Base-by-base conservation (phyloP, 2,329 filamentous ascomycete species). In the Trichoderma polysporum region DNA sequence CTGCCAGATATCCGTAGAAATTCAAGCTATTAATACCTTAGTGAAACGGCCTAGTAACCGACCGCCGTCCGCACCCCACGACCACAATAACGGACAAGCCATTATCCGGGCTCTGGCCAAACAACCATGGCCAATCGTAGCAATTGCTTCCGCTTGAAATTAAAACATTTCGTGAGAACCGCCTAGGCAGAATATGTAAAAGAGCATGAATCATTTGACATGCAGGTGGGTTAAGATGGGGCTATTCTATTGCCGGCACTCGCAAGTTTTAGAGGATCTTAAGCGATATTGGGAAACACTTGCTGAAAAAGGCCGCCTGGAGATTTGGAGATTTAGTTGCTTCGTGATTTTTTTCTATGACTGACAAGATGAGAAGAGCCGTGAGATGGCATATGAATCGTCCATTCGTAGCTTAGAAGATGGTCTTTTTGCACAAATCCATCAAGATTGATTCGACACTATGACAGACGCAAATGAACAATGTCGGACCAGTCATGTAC, bases 11-110 rank as follows among this genome's bases (percentile, higher is more conserved):
- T 53, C n/a, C 47, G 59, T 47, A 54, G 49, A 56, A 45, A 47
- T 19, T 27, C 61, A 37, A 50, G n/a, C 59, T 64, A 56, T 45
- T 47, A n/a, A 45, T 25, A 52, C 33, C 31, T 27, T 61, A 45
- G 37, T 64, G 61, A 64, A 64, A 64, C 61, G 50, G 50, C 56
- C 61, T 64, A 64, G 50, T 47, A 64, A 35, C 61, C 60, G 60
- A 63, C 35, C 27, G 35, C 60, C 35, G 54, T 53, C 49, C 59
- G 49, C 57, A n/a, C 35, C n/a, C 22, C 35, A 35, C 45, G 54
- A 9, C 31, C 45, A 12, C 57, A 47, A 60, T 25, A n/a, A 35
- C 50, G 61, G 37, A 35, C 19, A 62, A 45, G 50, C 37, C 49
- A 64, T 33, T 31, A 64, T 64, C 50, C 61, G 35, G 27, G 27